These are phyloP conservation scores for Cytidiella melzeri DNA, from an alignment of 768 basidiomycete genomes.

Conservation along the genomic window DNA sequence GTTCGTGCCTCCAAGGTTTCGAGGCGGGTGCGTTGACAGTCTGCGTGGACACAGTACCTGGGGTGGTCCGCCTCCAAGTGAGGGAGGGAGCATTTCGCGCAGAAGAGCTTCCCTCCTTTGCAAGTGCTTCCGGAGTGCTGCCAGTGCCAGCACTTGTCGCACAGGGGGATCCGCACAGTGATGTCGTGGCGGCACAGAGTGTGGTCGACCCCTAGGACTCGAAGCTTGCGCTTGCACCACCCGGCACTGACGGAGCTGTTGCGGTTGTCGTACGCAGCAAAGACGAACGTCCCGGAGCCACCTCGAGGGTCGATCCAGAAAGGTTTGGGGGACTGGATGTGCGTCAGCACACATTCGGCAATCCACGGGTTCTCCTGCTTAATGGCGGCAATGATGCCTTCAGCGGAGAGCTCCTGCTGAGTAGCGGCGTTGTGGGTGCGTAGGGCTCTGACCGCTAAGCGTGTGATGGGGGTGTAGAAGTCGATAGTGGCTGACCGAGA, in stretches of 20 bases:
- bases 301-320: conserved; percentile 1
- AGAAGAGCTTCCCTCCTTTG: not conserved
- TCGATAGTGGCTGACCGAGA: too few species aligned
- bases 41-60: not conserved
- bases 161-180: conserved; percentile 3
- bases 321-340: too few species aligned
- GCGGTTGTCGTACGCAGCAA: too few species aligned
- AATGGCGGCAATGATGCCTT: conserved; percentile 1
- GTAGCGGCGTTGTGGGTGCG: not conserved
- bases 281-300: conserved; percentile 6
- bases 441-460: conserved; percentile 4
- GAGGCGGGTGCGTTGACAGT: not conserved
- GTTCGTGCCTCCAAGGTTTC: not conserved
- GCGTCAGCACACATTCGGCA: not conserved
- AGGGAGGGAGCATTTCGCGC: conserved; percentile 2
- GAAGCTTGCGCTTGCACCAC: conserved; percentile 5
- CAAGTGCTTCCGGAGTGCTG: conserved; percentile 1
- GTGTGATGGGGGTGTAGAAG: too few species aligned
- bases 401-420: not conserved
- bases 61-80: too few species aligned
- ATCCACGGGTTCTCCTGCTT: conserved; percentile 4
- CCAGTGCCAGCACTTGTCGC: too few species aligned
- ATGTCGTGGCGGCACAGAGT: not conserved
- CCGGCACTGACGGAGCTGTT: not conserved
- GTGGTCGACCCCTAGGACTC: not conserved